Percentiles rank a stretch among this genome's conserved stretches.
These are phyloP conservation scores for Nyssa sinensis DNA, from an alignment of 148 eudicot genomes.

Conservation along the genomic window DNA sequence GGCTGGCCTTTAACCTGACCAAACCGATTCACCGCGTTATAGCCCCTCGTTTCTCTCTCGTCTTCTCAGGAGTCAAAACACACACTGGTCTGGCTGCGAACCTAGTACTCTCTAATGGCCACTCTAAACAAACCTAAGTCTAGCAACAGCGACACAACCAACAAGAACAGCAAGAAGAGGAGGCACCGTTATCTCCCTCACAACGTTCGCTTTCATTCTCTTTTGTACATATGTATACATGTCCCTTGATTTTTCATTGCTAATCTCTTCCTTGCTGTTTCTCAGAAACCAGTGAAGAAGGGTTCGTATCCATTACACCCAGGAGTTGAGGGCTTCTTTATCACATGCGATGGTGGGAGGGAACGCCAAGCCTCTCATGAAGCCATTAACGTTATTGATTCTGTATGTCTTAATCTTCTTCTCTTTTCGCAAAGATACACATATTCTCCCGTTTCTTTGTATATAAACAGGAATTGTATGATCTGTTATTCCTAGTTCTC, in stretches of 20 bases:
- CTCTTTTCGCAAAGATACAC: not conserved
- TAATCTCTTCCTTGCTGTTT: not conserved
- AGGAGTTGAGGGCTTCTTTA: constrained; percentile 85
- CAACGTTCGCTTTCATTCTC: constrained; percentile 34
- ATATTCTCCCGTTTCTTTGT: not conserved
- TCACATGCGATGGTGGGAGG: constrained; percentile 96
- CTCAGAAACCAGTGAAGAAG: constrained; percentile 73
- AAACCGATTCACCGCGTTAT: not conserved
- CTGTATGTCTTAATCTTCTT: constrained; percentile 43
- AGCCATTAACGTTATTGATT: constrained; percentile 80
- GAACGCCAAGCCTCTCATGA: constrained; percentile 85
- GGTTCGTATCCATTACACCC: constrained; percentile 72
- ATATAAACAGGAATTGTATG: not conserved
- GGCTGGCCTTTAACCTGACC: not conserved
- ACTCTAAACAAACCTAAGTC: constrained; percentile 40
- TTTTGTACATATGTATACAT: not conserved
- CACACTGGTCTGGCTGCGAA: not conserved
- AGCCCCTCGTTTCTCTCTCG: not conserved
- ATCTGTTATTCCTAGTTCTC: not conserved
- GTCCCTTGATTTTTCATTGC: not conserved
- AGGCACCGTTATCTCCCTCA: constrained; percentile 64
- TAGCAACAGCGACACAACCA: not conserved
- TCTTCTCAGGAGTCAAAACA: not conserved
- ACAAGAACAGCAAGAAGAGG: constrained; percentile 56
- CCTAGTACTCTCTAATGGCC: constrained; percentile 31